These are phyloP conservation scores for Eucalyptus camaldulensis DNA, from an alignment of 345 rosid species.

Conservation along the genomic window DNA sequence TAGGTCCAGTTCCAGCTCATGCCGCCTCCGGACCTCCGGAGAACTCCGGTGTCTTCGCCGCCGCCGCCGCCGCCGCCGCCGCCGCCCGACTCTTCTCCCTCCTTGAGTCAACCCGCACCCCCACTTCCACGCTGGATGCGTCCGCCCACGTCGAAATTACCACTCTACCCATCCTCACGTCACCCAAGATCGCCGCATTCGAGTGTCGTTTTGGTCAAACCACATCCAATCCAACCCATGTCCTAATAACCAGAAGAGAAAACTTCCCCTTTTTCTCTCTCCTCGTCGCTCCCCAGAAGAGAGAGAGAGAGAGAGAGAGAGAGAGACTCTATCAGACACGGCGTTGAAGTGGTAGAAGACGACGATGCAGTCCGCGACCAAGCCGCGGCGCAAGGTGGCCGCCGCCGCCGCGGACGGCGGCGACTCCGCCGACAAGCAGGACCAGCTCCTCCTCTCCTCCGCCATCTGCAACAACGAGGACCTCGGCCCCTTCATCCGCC, in stretches of 20 bases:
- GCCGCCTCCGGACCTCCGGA: neutral
- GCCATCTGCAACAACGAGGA: constrained; percentile 94
- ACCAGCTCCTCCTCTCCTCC: constrained; percentile 73
- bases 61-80: neutral
- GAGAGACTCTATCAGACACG: neutral
- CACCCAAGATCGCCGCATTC: too few species aligned
- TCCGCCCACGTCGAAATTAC: neutral
- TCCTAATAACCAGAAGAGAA: neutral
- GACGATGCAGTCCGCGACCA: constrained; percentile 47
- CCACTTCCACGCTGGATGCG: neutral
- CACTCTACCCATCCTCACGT: neutral
- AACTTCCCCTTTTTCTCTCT: neutral
- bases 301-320: neutral
- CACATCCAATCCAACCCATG: neutral
- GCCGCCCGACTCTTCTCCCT: neutral
- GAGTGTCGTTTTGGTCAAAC: neutral
- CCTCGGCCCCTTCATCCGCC: constrained; percentile 82
- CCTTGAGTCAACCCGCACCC: neutral
- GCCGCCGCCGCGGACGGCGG: constrained; percentile 31
- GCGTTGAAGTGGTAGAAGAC: neutral
- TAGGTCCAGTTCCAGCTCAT: neutral
- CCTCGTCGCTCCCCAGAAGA: neutral
- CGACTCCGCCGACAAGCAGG: constrained; percentile 76
- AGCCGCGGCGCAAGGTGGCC: constrained; percentile 64
- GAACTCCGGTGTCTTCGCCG: neutral